Percentiles rank a stretch among this genome's conserved stretches.
Evolutionary conservation across 768 basidiomycete genomes (phyloP).

Genomic region (Auriscalpium microsporum): DNA sequence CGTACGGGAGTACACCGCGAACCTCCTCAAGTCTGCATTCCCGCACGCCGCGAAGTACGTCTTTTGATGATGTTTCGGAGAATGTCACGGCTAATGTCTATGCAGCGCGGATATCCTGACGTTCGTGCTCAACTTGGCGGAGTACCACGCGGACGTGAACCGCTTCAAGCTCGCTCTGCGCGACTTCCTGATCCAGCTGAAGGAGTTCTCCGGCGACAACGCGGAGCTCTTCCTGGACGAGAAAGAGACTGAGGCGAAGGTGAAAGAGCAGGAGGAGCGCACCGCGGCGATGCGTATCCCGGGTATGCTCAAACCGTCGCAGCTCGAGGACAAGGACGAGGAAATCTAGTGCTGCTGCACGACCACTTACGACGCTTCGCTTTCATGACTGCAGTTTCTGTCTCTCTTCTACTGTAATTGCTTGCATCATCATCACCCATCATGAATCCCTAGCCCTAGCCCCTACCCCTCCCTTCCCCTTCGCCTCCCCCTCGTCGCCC

Average conservation of each 20-base stretch:
- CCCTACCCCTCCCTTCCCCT: not conserved
- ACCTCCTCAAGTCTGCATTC: constrained; percentile 83
- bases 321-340: constrained; percentile 90
- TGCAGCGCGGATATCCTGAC: constrained; percentile 58
- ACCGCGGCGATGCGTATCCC: constrained; percentile 89
- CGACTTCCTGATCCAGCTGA: constrained; percentile 96
- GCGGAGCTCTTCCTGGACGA: constrained; percentile 90
- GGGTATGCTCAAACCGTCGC: constrained; percentile 93
- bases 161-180: constrained; percentile 91
- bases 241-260: constrained; percentile 78
- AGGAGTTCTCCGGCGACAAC: constrained; percentile 95
- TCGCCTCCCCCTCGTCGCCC: not conserved
- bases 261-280: constrained; percentile 74
- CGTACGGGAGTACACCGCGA: constrained; percentile 80
- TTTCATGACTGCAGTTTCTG: too few species aligned
- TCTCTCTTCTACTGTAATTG: too few species aligned
- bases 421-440: too few species aligned
- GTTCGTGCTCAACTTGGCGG: constrained; percentile 61
- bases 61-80: not conserved
- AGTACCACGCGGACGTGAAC: constrained; percentile 71
- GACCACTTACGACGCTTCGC: too few species aligned
- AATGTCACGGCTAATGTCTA: constrained; percentile 3
- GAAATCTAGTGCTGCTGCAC: constrained; percentile 25
- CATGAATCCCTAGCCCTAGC: too few species aligned
- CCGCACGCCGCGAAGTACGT: constrained; percentile 82